Percentiles rank a stretch among this genome's conserved stretches.
Conservation (phyloP, 2,329 filamentous ascomycete genomes). For the Helotiales sp. region DNA sequence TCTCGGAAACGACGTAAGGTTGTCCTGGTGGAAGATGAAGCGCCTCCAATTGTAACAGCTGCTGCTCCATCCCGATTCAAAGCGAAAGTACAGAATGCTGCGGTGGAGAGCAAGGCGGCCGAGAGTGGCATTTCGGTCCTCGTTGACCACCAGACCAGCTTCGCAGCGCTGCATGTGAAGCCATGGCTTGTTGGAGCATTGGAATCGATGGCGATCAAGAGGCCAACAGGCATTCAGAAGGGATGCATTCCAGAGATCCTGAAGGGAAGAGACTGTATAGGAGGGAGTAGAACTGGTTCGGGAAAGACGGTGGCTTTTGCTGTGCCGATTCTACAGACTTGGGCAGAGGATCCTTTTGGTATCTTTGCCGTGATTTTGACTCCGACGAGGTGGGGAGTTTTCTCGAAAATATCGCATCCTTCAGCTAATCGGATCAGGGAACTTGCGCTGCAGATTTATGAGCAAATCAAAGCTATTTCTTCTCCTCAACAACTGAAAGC, state of each 20-base stretch:
- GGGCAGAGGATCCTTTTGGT: constrained; percentile 88
- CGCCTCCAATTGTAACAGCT: constrained; percentile 24
- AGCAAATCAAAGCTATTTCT: constrained; percentile 93
- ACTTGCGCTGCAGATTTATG: constrained; percentile 92
- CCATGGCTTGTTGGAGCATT: constrained; percentile 91
- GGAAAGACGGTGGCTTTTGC: constrained; percentile 98
- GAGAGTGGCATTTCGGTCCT: constrained; percentile 52
- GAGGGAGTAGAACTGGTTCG: constrained; percentile 91
- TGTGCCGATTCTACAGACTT: constrained; percentile 90
- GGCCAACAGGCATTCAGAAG: constrained; percentile 91
- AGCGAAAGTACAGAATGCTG: constrained; percentile 19
- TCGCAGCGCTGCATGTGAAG: constrained; percentile 73
- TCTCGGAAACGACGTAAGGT: constrained; percentile 42
- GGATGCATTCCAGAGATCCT: constrained; percentile 92
- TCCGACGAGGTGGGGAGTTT: constrained; percentile 68
- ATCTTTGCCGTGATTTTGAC: constrained; percentile 91
- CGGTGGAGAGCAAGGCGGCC: constrained; percentile 6
- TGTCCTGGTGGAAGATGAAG: constrained; percentile 30
- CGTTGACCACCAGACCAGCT: constrained; percentile 64
- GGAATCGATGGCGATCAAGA: constrained; percentile 76
- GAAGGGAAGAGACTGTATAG: constrained; percentile 90
- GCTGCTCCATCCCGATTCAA: constrained; percentile 42
- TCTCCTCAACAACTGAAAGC: constrained; percentile 86
- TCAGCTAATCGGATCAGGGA: constrained; percentile 60
- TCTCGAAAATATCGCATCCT: not conserved